These are phyloP conservation scores for Phytophthora rubi DNA, from an alignment of 352 stramenopile genomes.

Conservation along the genomic window DNA sequence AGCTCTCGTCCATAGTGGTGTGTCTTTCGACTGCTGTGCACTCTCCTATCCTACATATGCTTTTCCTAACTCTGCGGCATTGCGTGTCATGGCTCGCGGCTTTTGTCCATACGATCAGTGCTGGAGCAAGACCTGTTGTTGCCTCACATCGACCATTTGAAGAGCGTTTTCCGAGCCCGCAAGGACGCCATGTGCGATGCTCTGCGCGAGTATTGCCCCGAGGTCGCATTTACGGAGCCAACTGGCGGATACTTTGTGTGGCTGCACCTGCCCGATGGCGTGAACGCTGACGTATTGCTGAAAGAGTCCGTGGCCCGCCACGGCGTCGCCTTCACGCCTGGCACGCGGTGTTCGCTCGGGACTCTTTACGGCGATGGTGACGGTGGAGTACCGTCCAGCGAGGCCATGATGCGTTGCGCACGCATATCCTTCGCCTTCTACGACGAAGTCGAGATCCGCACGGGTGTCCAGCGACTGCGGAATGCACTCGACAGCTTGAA, in stretches of 20 bases:
- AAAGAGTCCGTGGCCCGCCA: slow-evolving; percentile 47
- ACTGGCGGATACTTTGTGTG: slow-evolving; percentile 88
- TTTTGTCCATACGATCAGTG: slow-evolving; percentile 42
- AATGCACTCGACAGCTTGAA: slow-evolving; percentile 40
- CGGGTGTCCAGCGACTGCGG: slow-evolving; percentile 63
- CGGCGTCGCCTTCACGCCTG: slow-evolving; percentile 83
- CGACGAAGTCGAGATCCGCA: slow-evolving; percentile 68
- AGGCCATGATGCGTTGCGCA: slow-evolving; percentile 47
- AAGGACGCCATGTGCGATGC: slow-evolving; percentile 59
- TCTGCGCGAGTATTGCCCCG: slow-evolving; percentile 47
- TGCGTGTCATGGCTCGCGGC: slow-evolving; percentile 23
- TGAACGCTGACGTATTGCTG: slow-evolving; percentile 62
- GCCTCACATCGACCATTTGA: slow-evolving; percentile 59
- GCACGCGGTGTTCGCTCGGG: slow-evolving; percentile 63
- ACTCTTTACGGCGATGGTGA: slow-evolving; percentile 23
- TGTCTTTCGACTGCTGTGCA: slow-evolving; percentile 21
- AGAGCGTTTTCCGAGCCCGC: slow-evolving; percentile 46
- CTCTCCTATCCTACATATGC: slow-evolving; percentile 1
- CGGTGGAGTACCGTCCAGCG: slow-evolving; percentile 26
- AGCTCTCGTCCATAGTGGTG: slow-evolving; percentile 79
- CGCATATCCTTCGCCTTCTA: slow-evolving; percentile 89
- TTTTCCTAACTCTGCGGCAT: slow-evolving; percentile 13
- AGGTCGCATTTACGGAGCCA: slow-evolving; percentile 63
- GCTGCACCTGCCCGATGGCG: slow-evolving; percentile 58
- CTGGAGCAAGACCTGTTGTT: slow-evolving; percentile 59